Evolutionary conservation across 371 early-diverging fungal species (phyloP), one percentile per base, ranked within the genome.

Genomic region (Batrachochytrium dendrobatidis): DNA sequence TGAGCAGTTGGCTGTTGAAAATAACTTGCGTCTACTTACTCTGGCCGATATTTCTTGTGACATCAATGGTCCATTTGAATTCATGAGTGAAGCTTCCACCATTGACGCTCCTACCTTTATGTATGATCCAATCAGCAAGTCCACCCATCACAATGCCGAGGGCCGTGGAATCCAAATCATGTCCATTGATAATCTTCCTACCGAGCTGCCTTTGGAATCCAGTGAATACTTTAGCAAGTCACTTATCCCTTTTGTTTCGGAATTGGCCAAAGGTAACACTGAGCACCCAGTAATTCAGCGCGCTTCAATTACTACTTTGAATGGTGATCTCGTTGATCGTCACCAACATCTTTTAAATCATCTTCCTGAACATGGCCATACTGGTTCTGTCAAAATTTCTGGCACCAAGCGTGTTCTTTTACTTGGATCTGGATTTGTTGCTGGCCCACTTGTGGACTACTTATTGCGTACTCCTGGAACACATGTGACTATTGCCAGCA

Each of bases 341-440:
- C 88, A 91, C 60, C 45, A 73, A 25, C 51, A 67, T 50, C 76
- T 80, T 1, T 54, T 86, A 30, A 60, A 66, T 33, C 53, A 67
- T n/a, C n/a, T 22, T 48, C 6, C 49, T 48, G 8, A 39, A 39
- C 15, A n/a, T 15, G 39, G 39, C 39, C 39, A 39, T 15, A 62
- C 6, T 17, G 15, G 30, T 26, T 56, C 62, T 5, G 62, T 61
- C 25, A 69, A 63, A 28, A 72, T 73, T 31, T 39, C 49, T 17
- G 58, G 43, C 15, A 15, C 39, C 29, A 58, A 68, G 24, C 61
- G 65, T 35, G 71, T 95, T 58, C 83, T 97, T 55, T 86, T 97
- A 54, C 87, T 98, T 54, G 98, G 98, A 57, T 93, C 96, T 30
- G 98, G 98, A 56, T 96, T 89, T 70, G 98, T 98, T 44, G 91